These are phyloP conservation scores for Hypoxylon fragiforme DNA, from an alignment of 495 filamentous ascomycete species.

Conservation along the genomic window DNA sequence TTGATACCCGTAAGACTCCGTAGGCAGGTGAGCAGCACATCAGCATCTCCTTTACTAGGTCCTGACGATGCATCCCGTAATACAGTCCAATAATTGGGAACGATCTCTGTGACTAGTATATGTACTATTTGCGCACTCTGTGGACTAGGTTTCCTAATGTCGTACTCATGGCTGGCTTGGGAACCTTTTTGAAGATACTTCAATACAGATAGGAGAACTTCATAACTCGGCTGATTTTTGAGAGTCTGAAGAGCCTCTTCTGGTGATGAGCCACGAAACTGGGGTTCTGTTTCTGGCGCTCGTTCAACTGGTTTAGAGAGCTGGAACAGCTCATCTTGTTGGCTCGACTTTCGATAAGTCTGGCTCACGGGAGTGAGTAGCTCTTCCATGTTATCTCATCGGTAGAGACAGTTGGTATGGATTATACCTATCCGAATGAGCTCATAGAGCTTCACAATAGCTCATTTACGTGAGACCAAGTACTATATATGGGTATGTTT, in stretches of 20 bases:
- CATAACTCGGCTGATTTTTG: constrained; percentile 64
- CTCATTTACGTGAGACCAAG: too few relatives aligned
- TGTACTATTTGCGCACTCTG: constrained; percentile 70
- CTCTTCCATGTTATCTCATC: constrained; percentile 55
- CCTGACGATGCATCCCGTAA: constrained; percentile 51
- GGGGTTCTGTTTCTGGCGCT: constrained; percentile 1
- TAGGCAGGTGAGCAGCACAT: constrained; percentile 66
- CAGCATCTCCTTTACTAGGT: constrained; percentile 29
- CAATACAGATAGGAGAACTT: constrained; percentile 57
- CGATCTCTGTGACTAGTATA: constrained; percentile 65
- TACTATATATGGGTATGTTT: too few relatives aligned
- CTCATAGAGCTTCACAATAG: too few relatives aligned
- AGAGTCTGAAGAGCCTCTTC: constrained; percentile 65
- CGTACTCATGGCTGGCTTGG: constrained; percentile 47
- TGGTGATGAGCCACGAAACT: constrained; percentile 43
- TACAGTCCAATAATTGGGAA: constrained; percentile 77
- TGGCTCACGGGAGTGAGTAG: constrained; percentile 55
- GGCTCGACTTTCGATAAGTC: constrained; percentile 38
- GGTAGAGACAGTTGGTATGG: too few relatives aligned
- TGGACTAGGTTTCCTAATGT: constrained; percentile 65
- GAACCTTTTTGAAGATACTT: constrained; percentile 53
- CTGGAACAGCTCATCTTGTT: constrained; percentile 25
- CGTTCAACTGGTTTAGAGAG: constrained; percentile 11
- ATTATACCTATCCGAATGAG: background rate
- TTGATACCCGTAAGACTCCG: constrained; percentile 73